A percentile compares a stretch with the other conserved stretches of the same genome.
Evolutionary conservation across 805 yeast genomes (phyloP).

Genomic region (Ogataea angusta): DNA sequence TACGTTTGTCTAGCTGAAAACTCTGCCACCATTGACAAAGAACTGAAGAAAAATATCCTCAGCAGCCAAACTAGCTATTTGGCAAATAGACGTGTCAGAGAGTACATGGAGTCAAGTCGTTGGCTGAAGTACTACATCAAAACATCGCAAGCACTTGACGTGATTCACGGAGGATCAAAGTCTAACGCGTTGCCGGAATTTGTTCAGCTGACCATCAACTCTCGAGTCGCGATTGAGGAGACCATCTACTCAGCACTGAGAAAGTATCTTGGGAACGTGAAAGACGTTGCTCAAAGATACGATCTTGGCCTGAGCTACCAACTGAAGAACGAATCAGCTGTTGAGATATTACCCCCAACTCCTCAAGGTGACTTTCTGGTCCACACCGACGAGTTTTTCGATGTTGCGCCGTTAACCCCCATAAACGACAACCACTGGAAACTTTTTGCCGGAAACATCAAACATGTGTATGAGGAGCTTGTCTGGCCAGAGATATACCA

Average conservation of each 20-base stretch:
- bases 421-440: slow-evolving; percentile 37
- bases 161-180: slow-evolving; percentile 67
- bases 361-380: slow-evolving; percentile 43
- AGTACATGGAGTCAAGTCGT: slow-evolving; percentile 24
- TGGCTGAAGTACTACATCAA: slow-evolving; percentile 40
- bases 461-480: slow-evolving; percentile 53
- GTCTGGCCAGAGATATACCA: slow-evolving; percentile 31
- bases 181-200: slow-evolving; percentile 71
- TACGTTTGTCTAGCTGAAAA: slow-evolving; percentile 53
- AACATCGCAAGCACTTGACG: slow-evolving; percentile 65
- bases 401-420: slow-evolving; percentile 41
- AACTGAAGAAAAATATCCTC: slow-evolving; percentile 30
- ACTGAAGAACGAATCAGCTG: slow-evolving; percentile 29
- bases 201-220: slow-evolving; percentile 50
- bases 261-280: slow-evolving; percentile 36
- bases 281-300: slow-evolving; percentile 42
- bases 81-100: slow-evolving; percentile 36
- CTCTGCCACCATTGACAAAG: slow-evolving; percentile 29
- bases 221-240: slow-evolving; percentile 59
- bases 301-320: slow-evolving; percentile 43
- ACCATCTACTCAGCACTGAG: slow-evolving; percentile 41
- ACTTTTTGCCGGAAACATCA: slow-evolving; percentile 48
- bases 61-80: slow-evolving; percentile 34
- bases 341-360: slow-evolving; percentile 25
- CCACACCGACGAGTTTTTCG: slow-evolving; percentile 24